Evolutionary conservation across 768 basidiomycete genomes (phyloP).

Genomic region (Saitozyma sp.): DNA sequence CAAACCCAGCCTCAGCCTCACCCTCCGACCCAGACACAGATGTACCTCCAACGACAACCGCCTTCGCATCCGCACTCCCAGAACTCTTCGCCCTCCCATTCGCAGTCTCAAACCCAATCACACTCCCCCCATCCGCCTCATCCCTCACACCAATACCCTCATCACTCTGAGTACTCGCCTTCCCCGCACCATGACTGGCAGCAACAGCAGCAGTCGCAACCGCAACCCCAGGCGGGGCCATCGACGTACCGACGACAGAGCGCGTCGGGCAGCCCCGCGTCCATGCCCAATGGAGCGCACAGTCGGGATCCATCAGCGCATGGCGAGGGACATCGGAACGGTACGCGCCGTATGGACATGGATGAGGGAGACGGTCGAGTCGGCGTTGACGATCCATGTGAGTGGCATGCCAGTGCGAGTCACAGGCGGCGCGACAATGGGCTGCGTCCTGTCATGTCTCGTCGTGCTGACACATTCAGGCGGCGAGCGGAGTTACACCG

Average conservation of each 20-base stretch:
- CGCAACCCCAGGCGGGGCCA: not conserved
- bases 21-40: not conserved
- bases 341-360: not conserved
- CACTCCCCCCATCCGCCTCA: too few relatives aligned
- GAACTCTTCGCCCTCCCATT: not conserved
- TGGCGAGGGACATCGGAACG: not conserved
- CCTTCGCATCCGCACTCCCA: not conserved
- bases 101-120: not conserved
- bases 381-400: constrained; percentile 39
- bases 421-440: not conserved
- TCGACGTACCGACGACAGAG: not conserved
- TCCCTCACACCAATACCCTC: not conserved
- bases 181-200: not conserved
- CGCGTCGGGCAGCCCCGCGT: too few relatives aligned
- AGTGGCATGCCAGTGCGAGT: constrained; percentile 9
- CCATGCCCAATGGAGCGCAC: not conserved
- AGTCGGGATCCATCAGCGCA: not conserved
- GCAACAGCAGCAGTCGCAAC: too few relatives aligned
- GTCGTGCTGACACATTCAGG: constrained; percentile 55
- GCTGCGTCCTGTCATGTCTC: not conserved
- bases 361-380: constrained; percentile 30
- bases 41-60: not conserved
- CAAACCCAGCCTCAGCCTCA: too few relatives aligned
- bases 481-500: constrained; percentile 84
- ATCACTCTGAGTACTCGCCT: not conserved